Conservation (phyloP, 352 stramenopile genomes). For the Phytopythium sindhum region DNA sequence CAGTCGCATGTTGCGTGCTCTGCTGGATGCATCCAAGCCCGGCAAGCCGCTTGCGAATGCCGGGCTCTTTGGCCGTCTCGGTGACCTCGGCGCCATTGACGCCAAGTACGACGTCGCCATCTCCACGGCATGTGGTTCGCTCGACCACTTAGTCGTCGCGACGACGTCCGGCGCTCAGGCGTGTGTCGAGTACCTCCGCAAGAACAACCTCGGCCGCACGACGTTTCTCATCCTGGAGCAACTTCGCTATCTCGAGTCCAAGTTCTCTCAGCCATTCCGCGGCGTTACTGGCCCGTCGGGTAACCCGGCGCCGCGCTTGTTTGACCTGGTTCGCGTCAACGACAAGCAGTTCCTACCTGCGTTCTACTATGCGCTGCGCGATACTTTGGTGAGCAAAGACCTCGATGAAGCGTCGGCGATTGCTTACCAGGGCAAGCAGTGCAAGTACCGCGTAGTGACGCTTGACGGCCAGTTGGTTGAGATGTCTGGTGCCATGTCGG, state of each 20-base stretch:
- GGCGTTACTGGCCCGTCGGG: slow-evolving; percentile 42
- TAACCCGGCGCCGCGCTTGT: slow-evolving; percentile 64
- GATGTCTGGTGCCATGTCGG: slow-evolving; percentile 98
- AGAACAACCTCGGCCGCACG: slow-evolving; percentile 94
- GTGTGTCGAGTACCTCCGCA: slow-evolving; percentile 95
- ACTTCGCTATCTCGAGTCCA: slow-evolving; percentile 79
- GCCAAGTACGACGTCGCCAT: slow-evolving; percentile 97
- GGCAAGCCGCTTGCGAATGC: slow-evolving; percentile 89
- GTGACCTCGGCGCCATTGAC: slow-evolving; percentile 96
- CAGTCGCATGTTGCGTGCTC: slow-evolving; percentile 80
- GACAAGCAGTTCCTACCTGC: slow-evolving; percentile 90
- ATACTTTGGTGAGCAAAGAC: slow-evolving; percentile 97
- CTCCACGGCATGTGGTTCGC: slow-evolving; percentile 94
- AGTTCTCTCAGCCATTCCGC: slow-evolving; percentile 66
- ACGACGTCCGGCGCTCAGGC: slow-evolving; percentile 93
- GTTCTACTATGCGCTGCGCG: slow-evolving; percentile 96
- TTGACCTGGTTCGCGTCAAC: slow-evolving; percentile 86
- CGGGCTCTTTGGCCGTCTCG: slow-evolving; percentile 94
- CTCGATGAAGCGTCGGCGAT: slow-evolving; percentile 91
- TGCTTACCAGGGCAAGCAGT: slow-evolving; percentile 91
- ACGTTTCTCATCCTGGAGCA: slow-evolving; percentile 99
- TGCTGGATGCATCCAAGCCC: slow-evolving; percentile 90
- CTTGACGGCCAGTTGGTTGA: slow-evolving; percentile 97
- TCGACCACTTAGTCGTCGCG: slow-evolving; percentile 98
- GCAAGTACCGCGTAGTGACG: slow-evolving; percentile 97